These are phyloP conservation scores for Cryptococcus sp. DNA, from an alignment of 1,284 basidiomycete species.

Conservation along the genomic window DNA sequence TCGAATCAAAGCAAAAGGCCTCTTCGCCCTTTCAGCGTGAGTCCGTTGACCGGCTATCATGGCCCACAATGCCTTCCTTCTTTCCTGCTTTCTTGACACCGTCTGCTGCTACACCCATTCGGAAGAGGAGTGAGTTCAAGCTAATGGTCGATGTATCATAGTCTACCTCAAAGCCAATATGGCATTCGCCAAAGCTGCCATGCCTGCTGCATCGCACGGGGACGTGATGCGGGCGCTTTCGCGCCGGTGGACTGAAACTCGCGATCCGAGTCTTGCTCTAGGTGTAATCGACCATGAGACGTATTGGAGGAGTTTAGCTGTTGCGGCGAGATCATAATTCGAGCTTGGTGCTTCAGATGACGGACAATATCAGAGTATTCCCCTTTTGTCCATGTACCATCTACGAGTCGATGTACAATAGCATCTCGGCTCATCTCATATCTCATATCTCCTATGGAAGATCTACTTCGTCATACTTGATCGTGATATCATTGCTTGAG, in stretches of 20 bases:
- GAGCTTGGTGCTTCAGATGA: background rate
- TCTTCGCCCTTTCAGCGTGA: constrained; percentile 42
- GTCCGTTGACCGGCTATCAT: constrained; percentile 7
- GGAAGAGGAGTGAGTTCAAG: background rate
- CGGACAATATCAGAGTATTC: background rate
- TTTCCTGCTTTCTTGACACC: background rate
- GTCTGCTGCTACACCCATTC: background rate
- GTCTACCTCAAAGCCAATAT: constrained; percentile 47
- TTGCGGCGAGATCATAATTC: background rate
- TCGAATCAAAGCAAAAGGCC: constrained; percentile 34
- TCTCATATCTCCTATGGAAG: too few species aligned
- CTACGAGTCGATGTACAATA: too few species aligned
- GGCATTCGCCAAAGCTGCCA: constrained; percentile 42
- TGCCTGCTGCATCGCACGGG: constrained; percentile 39
- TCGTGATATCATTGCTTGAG: constrained; percentile 17
- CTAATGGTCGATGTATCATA: constrained; percentile 10
- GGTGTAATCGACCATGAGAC: constrained; percentile 29
- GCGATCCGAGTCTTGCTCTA: constrained; percentile 8
- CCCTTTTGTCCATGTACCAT: background rate
- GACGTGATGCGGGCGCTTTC: constrained; percentile 48
- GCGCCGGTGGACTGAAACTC: constrained; percentile 38
- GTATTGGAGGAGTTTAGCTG: constrained; percentile 26
- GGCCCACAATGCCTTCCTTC: background rate
- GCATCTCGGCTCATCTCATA: too few species aligned
- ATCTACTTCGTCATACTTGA: too few species aligned